Evolutionary conservation across 2,329 filamentous ascomycete genomes (phyloP).

Genomic region (Purpureocillium takamizusanense): DNA sequence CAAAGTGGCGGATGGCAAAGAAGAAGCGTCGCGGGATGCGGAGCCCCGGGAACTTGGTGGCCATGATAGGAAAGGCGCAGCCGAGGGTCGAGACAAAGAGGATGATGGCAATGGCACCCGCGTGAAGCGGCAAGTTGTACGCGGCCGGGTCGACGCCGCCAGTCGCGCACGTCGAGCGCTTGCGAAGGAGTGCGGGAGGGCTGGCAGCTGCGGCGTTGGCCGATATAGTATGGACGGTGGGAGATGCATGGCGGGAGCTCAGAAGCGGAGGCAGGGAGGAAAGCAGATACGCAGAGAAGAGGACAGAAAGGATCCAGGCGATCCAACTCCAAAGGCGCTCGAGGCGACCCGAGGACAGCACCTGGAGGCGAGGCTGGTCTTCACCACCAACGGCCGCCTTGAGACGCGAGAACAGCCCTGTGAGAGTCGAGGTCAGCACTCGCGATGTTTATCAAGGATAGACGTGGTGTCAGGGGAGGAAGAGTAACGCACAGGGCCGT

Average conservation of each 20-base stretch:
- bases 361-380: slow-evolving; percentile 25
- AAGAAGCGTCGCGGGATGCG: slow-evolving; percentile 46
- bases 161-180: slow-evolving; percentile 18
- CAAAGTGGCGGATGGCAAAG: slow-evolving; percentile 57
- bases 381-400: slow-evolving; percentile 28
- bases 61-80: slow-evolving; percentile 45
- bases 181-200: slow-evolving; percentile 10
- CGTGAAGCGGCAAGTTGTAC: slow-evolving; percentile 50
- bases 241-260: background rate
- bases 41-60: slow-evolving; percentile 39
- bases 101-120: slow-evolving; percentile 45
- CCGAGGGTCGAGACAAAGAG: slow-evolving; percentile 37
- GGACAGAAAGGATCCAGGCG: slow-evolving; percentile 32
- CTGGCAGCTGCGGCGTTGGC: slow-evolving; percentile 3
- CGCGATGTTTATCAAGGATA: too few relatives aligned
- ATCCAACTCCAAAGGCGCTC: slow-evolving; percentile 29
- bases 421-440: background rate
- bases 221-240: slow-evolving; percentile 1
- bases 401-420: slow-evolving; percentile 21
- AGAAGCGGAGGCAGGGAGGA: slow-evolving; percentile 10
- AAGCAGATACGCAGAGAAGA: slow-evolving; percentile 23
- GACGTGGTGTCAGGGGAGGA: slow-evolving; percentile 4
- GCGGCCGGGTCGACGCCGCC: slow-evolving; percentile 20
- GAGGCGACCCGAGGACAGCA: slow-evolving; percentile 18
- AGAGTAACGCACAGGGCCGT: slow-evolving; percentile 9